Evolutionary conservation across 2,329 filamentous ascomycete species (phyloP).

Genomic region (Colletotrichum siamense): DNA sequence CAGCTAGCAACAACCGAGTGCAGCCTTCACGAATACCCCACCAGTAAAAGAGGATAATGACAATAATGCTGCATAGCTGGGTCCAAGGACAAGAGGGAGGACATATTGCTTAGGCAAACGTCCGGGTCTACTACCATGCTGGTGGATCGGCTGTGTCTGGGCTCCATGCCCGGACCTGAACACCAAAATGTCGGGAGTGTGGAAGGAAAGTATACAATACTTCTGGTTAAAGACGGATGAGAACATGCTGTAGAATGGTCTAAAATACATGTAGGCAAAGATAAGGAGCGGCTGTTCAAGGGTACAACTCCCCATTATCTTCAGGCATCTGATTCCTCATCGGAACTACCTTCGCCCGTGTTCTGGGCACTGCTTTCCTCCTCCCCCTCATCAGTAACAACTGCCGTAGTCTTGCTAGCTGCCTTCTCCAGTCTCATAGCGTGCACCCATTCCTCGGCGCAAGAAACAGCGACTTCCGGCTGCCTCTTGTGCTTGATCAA

Average conservation of each 20-base stretch:
- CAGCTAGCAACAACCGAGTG: too few species aligned
- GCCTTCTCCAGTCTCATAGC: neutral
- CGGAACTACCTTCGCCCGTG: neutral
- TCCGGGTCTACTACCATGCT: too few species aligned
- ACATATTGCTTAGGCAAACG: too few species aligned
- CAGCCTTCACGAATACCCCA: too few species aligned
- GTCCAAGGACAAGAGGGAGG: too few species aligned
- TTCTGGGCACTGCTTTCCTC: neutral
- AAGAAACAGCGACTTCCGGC: neutral
- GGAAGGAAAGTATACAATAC: accelerated
- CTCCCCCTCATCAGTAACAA: neutral
- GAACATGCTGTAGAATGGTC: neutral
- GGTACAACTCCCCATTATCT: neutral
- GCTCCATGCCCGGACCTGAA: too few species aligned
- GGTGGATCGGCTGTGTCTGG: too few species aligned
- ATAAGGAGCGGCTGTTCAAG: neutral
- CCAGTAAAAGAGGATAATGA: accelerated
- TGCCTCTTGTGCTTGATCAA: neutral
- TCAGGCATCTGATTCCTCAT: neutral
- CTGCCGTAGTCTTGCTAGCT: neutral
- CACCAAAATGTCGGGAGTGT: neutral
- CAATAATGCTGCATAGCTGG: too few species aligned
- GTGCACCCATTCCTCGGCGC: neutral
- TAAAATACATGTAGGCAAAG: neutral
- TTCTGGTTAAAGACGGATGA: neutral